Conservation (phyloP, 108 stramenopile genomes). For the Hondaea fermentalgiana region DNA sequence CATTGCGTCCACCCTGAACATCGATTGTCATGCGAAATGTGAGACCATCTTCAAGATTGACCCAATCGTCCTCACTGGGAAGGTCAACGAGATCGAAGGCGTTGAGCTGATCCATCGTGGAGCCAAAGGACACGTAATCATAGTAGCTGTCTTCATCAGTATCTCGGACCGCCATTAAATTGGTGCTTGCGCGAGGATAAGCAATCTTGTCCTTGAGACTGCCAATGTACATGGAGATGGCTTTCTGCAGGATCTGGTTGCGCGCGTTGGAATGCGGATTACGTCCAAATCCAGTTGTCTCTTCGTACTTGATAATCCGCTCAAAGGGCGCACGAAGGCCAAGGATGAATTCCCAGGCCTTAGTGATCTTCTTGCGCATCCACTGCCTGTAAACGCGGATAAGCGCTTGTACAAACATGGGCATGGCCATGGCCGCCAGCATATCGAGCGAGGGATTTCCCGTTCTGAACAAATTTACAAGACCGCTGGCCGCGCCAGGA, state of each 20-base stretch:
- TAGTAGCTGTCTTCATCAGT: too few relatives aligned
- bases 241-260: conserved; percentile 46
- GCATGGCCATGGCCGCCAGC: background rate
- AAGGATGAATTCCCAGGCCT: background rate
- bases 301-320: background rate
- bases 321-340: background rate
- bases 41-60: too few relatives aligned
- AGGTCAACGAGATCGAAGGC: too few relatives aligned
- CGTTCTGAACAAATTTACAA: background rate
- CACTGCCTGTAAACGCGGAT: background rate
- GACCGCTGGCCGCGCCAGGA: background rate
- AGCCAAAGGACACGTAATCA: too few relatives aligned
- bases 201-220: background rate
- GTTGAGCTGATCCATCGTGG: too few relatives aligned
- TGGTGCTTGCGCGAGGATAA: conserved; percentile 19
- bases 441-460: background rate
- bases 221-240: conserved; percentile 27
- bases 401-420: background rate
- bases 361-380: background rate
- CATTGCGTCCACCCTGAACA: background rate
- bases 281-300: background rate
- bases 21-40: background rate
- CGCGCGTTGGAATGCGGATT: background rate
- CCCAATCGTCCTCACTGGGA: too few relatives aligned
- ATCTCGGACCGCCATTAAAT: conserved; percentile 29